phyloP scores from a whole-genome alignment of 2,329 filamentous ascomycete species.

The Exophiala oligosperma region DNA sequence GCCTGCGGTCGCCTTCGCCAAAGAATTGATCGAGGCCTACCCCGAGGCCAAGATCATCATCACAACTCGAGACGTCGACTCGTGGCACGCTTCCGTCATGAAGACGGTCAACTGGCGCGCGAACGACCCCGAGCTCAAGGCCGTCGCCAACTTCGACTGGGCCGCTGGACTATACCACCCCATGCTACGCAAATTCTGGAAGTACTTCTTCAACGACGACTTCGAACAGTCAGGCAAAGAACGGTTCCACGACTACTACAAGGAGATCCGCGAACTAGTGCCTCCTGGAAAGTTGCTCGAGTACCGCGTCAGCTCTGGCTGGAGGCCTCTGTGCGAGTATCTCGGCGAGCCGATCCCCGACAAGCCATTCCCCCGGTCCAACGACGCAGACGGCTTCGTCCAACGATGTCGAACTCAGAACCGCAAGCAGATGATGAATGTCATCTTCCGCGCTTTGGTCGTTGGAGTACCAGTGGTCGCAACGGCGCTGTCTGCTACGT shows the following conservation, averaged over 20 bases:
- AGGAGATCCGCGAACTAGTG: slow-evolving; percentile 49
- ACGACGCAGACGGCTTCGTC: slow-evolving; percentile 57
- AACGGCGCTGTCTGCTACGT: slow-evolving; percentile 41
- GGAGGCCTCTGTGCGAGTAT: slow-evolving; percentile 57
- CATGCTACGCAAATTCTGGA: slow-evolving; percentile 70
- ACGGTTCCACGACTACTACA: slow-evolving; percentile 59
- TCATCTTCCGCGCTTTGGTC: slow-evolving; percentile 51
- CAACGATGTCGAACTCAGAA: slow-evolving; percentile 55
- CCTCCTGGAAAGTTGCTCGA: slow-evolving; percentile 54
- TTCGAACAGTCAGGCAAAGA: slow-evolving; percentile 66
- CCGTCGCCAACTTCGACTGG: slow-evolving; percentile 61
- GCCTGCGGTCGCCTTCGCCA: slow-evolving; percentile 66
- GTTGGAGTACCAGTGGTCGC: slow-evolving; percentile 51
- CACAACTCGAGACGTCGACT: slow-evolving; percentile 65
- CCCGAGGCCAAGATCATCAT: slow-evolving; percentile 72
- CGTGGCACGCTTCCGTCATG: slow-evolving; percentile 64
- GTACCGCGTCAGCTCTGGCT: slow-evolving; percentile 56
- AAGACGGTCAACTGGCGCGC: slow-evolving; percentile 69
- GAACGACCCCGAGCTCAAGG: slow-evolving; percentile 61
- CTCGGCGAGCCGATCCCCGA: slow-evolving; percentile 53
- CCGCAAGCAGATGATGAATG: slow-evolving; percentile 58
- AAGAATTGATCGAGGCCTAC: slow-evolving; percentile 70
- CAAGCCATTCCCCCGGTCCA: slow-evolving; percentile 51
- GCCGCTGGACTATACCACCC: slow-evolving; percentile 68
- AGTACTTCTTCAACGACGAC: slow-evolving; percentile 67